Percentiles rank a stretch among this genome's conserved stretches.
Conservation (phyloP, 768 basidiomycete species). For the Rhizopogon sp. region DNA sequence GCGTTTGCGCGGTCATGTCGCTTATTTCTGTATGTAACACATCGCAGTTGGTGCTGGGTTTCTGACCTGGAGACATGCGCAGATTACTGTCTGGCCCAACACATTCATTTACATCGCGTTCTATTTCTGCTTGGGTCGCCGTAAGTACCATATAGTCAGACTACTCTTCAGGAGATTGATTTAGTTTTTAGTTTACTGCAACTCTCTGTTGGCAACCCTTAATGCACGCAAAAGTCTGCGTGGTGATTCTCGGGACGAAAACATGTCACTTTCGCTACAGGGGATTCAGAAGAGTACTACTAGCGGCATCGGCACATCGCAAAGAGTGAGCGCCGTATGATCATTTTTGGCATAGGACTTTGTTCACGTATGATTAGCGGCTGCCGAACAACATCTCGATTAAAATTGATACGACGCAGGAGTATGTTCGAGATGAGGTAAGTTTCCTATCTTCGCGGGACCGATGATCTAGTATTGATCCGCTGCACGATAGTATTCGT, state of each 20-base stretch:
- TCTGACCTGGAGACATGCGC: neutral
- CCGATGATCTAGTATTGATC: neutral
- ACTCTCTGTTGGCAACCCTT: conserved; percentile 55
- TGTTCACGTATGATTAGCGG: conserved; percentile 4
- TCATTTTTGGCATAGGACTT: too few species aligned
- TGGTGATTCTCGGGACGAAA: conserved; percentile 2
- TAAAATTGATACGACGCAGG: conserved; percentile 59
- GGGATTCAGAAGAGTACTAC: conserved; percentile 17
- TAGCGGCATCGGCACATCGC: conserved; percentile 6
- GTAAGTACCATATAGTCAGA: conserved; percentile 30
- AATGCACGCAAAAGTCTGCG: conserved; percentile 50
- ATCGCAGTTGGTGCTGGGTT: neutral
- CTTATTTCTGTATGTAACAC: conserved; percentile 38
- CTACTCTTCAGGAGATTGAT: neutral
- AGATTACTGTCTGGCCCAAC: conserved; percentile 43
- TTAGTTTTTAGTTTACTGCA: conserved; percentile 44
- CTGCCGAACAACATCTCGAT: conserved; percentile 51
- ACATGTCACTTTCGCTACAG: conserved; percentile 19
- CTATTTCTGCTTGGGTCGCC: conserved; percentile 54
- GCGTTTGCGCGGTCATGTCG: conserved; percentile 51
- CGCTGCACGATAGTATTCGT: neutral
- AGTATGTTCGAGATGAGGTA: conserved; percentile 38
- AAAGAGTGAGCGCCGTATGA: conserved; percentile 7
- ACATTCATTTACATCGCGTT: conserved; percentile 56
- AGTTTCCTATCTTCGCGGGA: neutral